Percentiles rank a stretch among this genome's conserved stretches.
Conservation (phyloP, 768 basidiomycete genomes). For the Rhizopogon salebrosus region DNA sequence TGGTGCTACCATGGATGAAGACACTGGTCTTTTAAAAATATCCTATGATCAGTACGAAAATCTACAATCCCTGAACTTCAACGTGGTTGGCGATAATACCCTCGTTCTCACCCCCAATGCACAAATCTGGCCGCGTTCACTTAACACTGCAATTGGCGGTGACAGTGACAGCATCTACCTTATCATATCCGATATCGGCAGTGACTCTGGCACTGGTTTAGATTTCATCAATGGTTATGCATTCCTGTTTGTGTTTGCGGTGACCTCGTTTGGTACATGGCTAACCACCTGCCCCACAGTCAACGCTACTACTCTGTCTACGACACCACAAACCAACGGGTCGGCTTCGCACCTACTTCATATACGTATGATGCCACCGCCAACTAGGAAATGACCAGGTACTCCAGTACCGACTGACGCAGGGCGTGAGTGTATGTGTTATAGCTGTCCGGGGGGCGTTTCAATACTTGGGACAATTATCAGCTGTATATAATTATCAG, state of each 20-base stretch:
- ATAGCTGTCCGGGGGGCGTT: neutral
- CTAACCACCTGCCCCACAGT: conserved; percentile 3
- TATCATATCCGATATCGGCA: conserved; percentile 20
- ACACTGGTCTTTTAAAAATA: conserved; percentile 27
- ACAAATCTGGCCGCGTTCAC: conserved; percentile 30
- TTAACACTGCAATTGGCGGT: conserved; percentile 27
- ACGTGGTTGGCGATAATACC: conserved; percentile 12
- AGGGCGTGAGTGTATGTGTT: neutral
- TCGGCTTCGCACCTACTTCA: conserved; percentile 36
- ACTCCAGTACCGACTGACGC: neutral
- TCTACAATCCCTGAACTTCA: conserved; percentile 23
- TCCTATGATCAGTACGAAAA: conserved; percentile 18
- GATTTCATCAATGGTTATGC: conserved; percentile 21
- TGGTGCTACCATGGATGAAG: conserved; percentile 19
- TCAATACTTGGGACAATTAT: too few relatives aligned
- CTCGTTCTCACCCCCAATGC: conserved; percentile 22
- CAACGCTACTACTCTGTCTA: conserved; percentile 41
- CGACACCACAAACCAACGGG: conserved; percentile 31
- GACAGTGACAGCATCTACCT: conserved; percentile 21
- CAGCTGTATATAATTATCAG: too few relatives aligned
- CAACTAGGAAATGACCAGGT: conserved; percentile 8
- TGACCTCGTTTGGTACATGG: conserved; percentile 6
- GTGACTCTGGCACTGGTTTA: conserved; percentile 9
- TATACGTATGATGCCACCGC: conserved; percentile 23
- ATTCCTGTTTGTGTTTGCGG: conserved; percentile 12